Percentiles rank a stretch among this genome's conserved stretches.
These are phyloP conservation scores for Calcarisporium arbuscula DNA, from an alignment of 2,329 filamentous ascomycete genomes.

Conservation along the genomic window DNA sequence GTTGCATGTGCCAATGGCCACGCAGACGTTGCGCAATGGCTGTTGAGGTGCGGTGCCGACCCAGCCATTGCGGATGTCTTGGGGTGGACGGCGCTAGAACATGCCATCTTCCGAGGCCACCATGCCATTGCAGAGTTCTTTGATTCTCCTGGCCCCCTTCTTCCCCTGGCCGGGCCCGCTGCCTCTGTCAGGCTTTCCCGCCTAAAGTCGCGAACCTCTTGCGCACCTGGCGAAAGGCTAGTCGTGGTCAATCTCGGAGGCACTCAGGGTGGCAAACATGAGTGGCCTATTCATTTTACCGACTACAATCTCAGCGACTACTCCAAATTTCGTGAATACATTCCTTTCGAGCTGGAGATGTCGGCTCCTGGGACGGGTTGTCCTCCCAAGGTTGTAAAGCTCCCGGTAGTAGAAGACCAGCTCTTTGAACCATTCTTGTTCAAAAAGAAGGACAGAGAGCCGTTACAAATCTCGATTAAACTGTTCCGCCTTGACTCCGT, in stretches of 20 bases:
- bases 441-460: conserved; percentile 6
- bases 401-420: conserved; percentile 20
- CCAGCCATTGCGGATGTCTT: conserved; percentile 14
- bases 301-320: neutral
- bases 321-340: neutral
- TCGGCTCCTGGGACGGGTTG: conserved; percentile 3
- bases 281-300: conserved; percentile 3
- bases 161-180: neutral
- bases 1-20: conserved; percentile 22
- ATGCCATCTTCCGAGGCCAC: conserved; percentile 27
- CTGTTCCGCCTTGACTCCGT: conserved; percentile 8
- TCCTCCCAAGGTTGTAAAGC: conserved; percentile 7
- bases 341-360: conserved; percentile 9
- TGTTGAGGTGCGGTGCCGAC: conserved; percentile 21
- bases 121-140: conserved; percentile 17
- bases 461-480: conserved; percentile 14
- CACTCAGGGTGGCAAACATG: conserved; percentile 9
- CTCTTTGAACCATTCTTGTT: conserved; percentile 17
- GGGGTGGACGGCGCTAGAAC: conserved; percentile 28
- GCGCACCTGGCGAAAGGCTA: conserved; percentile 1
- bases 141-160: neutral
- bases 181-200: neutral
- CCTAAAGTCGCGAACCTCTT: neutral
- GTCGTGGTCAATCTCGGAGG: conserved; percentile 10
- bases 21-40: conserved; percentile 14